Conservation (phyloP, 2,329 filamentous ascomycete species). For the Teratosphaeria destructans region DNA sequence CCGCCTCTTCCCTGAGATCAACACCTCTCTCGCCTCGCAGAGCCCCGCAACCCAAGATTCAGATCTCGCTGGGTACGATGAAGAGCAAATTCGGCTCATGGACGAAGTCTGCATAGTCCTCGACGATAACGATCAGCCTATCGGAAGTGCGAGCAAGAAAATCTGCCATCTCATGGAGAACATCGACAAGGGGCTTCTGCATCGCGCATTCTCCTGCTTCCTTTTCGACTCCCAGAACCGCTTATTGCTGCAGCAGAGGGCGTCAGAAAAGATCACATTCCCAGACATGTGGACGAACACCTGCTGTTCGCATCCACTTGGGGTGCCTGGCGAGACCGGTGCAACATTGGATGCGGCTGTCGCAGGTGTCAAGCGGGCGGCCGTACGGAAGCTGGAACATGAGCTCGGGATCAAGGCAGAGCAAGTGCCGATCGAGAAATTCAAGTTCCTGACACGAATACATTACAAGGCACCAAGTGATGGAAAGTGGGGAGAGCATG, state of each 20-base stretch:
- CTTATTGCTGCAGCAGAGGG: conserved; percentile 88
- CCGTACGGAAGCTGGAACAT: conserved; percentile 85
- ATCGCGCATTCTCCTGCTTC: conserved; percentile 96
- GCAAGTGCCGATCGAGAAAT: conserved; percentile 84
- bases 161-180: conserved; percentile 98
- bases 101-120: conserved; percentile 97
- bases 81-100: conserved; percentile 96
- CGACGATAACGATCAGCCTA: conserved; percentile 82
- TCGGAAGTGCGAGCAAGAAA: conserved; percentile 97
- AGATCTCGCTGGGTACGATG: conserved; percentile 84
- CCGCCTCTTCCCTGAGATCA: conserved; percentile 76
- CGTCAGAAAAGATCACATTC: conserved; percentile 96
- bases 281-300: conserved; percentile 99
- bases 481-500: conserved; percentile 97
- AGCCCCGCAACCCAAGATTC: conserved; percentile 44
- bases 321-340: conserved; percentile 84
- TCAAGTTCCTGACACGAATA: conserved; percentile 89
- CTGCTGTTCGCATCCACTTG: conserved; percentile 94
- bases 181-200: conserved; percentile 88
- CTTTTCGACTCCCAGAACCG: conserved; percentile 92
- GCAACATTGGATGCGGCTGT: conserved; percentile 69
- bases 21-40: conserved; percentile 47
- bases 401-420: conserved; percentile 84
- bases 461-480: conserved; percentile 97
- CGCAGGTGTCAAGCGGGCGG: conserved; percentile 79